These are phyloP conservation scores for Chrysoporthe puriensis DNA, from an alignment of 2,329 filamentous ascomycete genomes.

Conservation along the genomic window DNA sequence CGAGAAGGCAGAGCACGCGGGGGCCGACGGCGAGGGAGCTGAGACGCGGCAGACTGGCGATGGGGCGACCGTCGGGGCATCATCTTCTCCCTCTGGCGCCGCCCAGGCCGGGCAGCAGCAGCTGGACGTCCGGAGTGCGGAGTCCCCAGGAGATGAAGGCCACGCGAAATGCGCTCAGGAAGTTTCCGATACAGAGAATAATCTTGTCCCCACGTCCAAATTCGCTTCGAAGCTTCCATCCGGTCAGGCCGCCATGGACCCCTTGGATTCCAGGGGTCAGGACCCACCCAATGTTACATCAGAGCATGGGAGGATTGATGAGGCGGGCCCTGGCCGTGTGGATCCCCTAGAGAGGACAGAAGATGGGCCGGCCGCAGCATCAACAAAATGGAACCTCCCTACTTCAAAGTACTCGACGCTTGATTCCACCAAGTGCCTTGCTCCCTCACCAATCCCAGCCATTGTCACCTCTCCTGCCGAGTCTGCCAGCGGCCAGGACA, in stretches of 20 bases:
- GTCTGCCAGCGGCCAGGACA: conserved; percentile 29
- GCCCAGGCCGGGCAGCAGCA: conserved; percentile 6
- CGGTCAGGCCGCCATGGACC: conserved; percentile 28
- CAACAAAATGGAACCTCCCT: conserved; percentile 36
- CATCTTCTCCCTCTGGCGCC: conserved; percentile 13
- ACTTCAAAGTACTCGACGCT: conserved; percentile 50
- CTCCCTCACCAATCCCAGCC: conserved; percentile 29
- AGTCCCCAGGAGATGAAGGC: conserved; percentile 10
- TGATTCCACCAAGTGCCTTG: conserved; percentile 35
- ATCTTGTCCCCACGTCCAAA: conserved; percentile 34
- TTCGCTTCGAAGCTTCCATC: conserved; percentile 31
- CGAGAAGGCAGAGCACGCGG: conserved; percentile 34
- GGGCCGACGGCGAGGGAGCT: conserved; percentile 23
- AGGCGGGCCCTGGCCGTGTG: conserved; percentile 28
- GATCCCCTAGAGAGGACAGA: conserved; percentile 28
- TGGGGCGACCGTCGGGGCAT: conserved; percentile 11
- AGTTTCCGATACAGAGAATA: conserved; percentile 22
- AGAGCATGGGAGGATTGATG: conserved; percentile 29
- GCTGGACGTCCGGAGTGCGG: conserved; percentile 8
- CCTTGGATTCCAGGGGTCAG: conserved; percentile 25
- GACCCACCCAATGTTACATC: conserved; percentile 30
- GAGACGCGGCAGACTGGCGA: conserved; percentile 23
- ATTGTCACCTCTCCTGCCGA: conserved; percentile 29
- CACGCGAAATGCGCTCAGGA: conserved; percentile 10
- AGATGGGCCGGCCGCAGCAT: conserved; percentile 29